These are phyloP conservation scores for Calonectria multiphialidica DNA, from an alignment of 2,329 filamentous ascomycete species.

Conservation along the genomic window DNA sequence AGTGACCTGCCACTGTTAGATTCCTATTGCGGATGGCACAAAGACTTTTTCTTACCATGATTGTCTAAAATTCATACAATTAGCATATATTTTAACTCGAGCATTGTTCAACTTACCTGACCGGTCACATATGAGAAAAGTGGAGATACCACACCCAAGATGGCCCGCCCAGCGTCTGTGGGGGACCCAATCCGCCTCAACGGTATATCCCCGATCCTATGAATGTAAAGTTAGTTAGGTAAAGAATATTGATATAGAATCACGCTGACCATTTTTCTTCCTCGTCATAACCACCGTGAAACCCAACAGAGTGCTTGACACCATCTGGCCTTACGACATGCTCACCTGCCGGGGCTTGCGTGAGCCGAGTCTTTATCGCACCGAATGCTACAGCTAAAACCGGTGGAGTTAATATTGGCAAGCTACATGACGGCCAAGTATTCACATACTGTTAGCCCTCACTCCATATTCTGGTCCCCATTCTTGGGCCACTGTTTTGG, in stretches of 20 bases:
- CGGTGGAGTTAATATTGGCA: not conserved
- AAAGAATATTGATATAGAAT: not conserved
- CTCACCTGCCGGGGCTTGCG: slow-evolving; percentile 22
- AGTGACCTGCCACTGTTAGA: slow-evolving; percentile 12
- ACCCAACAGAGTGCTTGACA: slow-evolving; percentile 24
- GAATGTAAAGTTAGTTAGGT: not conserved
- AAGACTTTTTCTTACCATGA: slow-evolving; percentile 10
- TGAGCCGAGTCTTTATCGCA: slow-evolving; percentile 28
- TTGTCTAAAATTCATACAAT: not conserved
- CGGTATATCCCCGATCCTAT: slow-evolving; percentile 24
- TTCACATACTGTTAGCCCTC: slow-evolving; percentile 17
- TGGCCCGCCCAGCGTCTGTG: slow-evolving; percentile 18
- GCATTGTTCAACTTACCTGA: slow-evolving; percentile 16
- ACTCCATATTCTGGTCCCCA: slow-evolving; percentile 71
- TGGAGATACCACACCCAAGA: slow-evolving; percentile 21
- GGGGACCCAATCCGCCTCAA: slow-evolving; percentile 22
- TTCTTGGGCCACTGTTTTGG: slow-evolving; percentile 91
- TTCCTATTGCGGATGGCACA: too few relatives aligned
- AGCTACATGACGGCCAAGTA: rapidly evolving
- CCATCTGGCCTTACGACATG: slow-evolving; percentile 24
- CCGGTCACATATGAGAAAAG: slow-evolving; percentile 28
- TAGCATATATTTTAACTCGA: not conserved
- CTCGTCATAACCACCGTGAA: slow-evolving; percentile 26
- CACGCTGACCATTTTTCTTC: slow-evolving; percentile 27
- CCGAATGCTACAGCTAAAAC: slow-evolving; percentile 19